Conservation (phyloP, 495 filamentous ascomycete genomes). For the Parathielavia hyrcaniae region DNA sequence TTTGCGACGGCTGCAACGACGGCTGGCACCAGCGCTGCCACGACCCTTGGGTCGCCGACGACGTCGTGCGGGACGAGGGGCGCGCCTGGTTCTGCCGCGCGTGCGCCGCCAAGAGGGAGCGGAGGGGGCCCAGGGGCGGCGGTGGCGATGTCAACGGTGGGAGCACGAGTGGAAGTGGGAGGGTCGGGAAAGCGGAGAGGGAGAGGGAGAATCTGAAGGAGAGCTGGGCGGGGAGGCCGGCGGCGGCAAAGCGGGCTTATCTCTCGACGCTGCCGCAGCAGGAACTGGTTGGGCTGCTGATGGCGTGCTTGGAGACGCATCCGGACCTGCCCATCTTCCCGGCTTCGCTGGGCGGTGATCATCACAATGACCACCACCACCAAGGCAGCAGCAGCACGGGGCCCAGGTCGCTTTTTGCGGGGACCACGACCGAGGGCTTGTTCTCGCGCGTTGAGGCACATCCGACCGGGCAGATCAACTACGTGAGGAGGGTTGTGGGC, state of each 20-base stretch:
- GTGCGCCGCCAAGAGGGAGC: conserved; percentile 51
- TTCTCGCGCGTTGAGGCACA: conserved; percentile 37
- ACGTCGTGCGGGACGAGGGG: conserved; percentile 58
- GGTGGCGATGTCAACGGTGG: background rate
- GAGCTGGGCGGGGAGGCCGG: conserved; percentile 42
- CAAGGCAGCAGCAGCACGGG: background rate
- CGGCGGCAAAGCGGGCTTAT: conserved; percentile 36
- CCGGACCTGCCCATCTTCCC: conserved; percentile 44
- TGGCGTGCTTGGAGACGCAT: conserved; percentile 30
- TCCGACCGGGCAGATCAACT: conserved; percentile 35
- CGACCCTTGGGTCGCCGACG: conserved; percentile 67
- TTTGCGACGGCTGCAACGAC: conserved; percentile 85
- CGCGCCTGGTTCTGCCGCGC: conserved; percentile 68
- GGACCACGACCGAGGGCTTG: conserved; percentile 33
- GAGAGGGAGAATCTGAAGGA: conserved; percentile 6
- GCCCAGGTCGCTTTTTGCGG: conserved; percentile 29
- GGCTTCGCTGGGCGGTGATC: conserved; percentile 11
- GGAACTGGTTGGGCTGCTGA: conserved; percentile 32
- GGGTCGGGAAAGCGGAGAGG: background rate
- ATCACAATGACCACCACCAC: background rate
- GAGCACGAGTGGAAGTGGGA: background rate
- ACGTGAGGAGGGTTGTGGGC: conserved; percentile 34
- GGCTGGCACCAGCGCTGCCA: conserved; percentile 92
- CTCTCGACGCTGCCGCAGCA: conserved; percentile 34
- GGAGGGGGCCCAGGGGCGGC: conserved; percentile 30